Base-by-base conservation (phyloP, 2,329 filamentous ascomycete species). In the Nemania sp. region DNA sequence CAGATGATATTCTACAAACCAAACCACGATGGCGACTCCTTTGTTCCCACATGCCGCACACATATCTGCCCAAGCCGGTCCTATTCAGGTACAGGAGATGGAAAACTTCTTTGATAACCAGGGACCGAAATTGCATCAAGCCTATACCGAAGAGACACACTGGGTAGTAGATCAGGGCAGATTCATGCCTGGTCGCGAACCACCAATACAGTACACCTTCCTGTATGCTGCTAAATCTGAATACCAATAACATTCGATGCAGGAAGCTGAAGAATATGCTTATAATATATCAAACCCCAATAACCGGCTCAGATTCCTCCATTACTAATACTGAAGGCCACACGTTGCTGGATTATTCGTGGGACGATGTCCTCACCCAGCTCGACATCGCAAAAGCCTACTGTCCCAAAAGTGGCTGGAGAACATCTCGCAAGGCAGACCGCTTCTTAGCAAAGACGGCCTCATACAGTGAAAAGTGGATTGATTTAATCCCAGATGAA, bases 261-360 rank as follows among this genome's bases (percentile, higher is more conserved):
- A 64, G 62, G n/a, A 58, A 58, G 22, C 26, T 64, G 38, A 64
- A 51, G 15, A 64, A 64, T 18, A 29, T 58, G n/a, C 53, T 64
- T 11, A 22, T 43, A 3, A 10, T 64, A n/a, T 64, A 64, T 43
- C 53, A 58, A 15, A 22, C n/a, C 2, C 20, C 52, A 38, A 29
- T 24, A 32, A 32, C 4, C 29, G 29, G 8, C 8, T 32, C 29
- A 32, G 8, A 4, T 5, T 8, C 29, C 29, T 32, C 29, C 29
- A 32, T 32, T 32, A 32, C 29, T 8, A 32, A 32, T 8, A 4
- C 29, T 32, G 29, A 32, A 5, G n/a, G n/a, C n/a, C n/a, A n/a
- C n/a, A n/a, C n/a, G n/a, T 8, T 32, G 29, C 29, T 32, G 5
- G 8, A 32, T 32, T 32, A 32, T 32, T 32, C 29, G 8, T 32